These are phyloP conservation scores for Acarospora socialis DNA, from an alignment of 2,329 filamentous ascomycete genomes.

Conservation along the genomic window DNA sequence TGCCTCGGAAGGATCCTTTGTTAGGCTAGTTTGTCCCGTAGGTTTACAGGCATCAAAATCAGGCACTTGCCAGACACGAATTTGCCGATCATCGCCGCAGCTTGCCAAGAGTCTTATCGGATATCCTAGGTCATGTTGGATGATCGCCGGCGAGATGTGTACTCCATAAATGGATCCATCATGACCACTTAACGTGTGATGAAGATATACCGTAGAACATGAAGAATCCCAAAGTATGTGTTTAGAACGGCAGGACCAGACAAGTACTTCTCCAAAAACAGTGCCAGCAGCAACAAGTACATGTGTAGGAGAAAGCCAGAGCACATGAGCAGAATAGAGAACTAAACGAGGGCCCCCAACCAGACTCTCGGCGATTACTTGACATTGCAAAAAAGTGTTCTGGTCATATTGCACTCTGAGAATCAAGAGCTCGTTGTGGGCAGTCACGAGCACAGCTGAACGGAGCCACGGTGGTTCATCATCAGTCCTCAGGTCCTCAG, in stretches of 20 bases:
- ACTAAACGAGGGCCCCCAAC: constrained; percentile 56
- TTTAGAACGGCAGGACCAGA: constrained; percentile 55
- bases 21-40: too few species aligned
- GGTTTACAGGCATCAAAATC: constrained; percentile 24
- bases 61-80: constrained; percentile 76
- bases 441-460: constrained; percentile 55
- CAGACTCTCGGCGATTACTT: too few species aligned
- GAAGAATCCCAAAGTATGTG: constrained; percentile 8
- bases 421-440: constrained; percentile 56
- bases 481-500: constrained; percentile 21
- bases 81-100: constrained; percentile 87
- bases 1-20: too few species aligned
- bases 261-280: constrained; percentile 82
- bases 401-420: constrained; percentile 23
- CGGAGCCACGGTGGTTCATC: constrained; percentile 16
- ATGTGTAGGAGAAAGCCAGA: constrained; percentile 42
- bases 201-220: constrained; percentile 22
- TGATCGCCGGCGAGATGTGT: constrained; percentile 50
- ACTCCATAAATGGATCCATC: constrained; percentile 93
- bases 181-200: constrained; percentile 52
- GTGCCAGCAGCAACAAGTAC: constrained; percentile 77
- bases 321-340: constrained; percentile 68
- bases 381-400: too few species aligned
- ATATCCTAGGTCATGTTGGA: constrained; percentile 22
- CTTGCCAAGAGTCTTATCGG: constrained; percentile 58